Evolutionary conservation across 495 filamentous ascomycete genomes (phyloP).

Genomic region (Rhypophila decipiens): DNA sequence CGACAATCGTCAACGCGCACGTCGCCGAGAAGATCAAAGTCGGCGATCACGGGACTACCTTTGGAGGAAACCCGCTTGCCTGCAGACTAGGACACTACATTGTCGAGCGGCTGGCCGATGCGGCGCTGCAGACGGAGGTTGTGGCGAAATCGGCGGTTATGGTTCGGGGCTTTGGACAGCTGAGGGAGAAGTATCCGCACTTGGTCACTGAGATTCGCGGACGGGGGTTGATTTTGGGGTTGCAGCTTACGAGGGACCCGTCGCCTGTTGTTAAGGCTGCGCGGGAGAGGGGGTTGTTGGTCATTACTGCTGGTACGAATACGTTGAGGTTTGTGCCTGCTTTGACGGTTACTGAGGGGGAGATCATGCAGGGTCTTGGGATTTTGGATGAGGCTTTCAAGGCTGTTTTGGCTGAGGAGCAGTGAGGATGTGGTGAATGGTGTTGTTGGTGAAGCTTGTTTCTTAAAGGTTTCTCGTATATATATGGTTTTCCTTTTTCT

Average conservation of each 20-base stretch:
- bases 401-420: conserved; percentile 13
- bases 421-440: neutral
- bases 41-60: conserved; percentile 95
- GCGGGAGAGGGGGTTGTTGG: conserved; percentile 76
- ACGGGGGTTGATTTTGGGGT: conserved; percentile 73
- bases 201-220: conserved; percentile 75
- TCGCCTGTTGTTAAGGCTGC: conserved; percentile 71
- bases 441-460: neutral
- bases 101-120: conserved; percentile 62
- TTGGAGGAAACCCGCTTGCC: conserved; percentile 89
- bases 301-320: conserved; percentile 89
- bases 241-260: conserved; percentile 71
- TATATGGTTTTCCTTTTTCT: neutral
- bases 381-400: conserved; percentile 74
- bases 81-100: conserved; percentile 79
- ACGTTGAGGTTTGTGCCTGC: conserved; percentile 83
- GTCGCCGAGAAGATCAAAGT: conserved; percentile 80
- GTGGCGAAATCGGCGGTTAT: conserved; percentile 60
- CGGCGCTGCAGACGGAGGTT: conserved; percentile 58
- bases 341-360: conserved; percentile 64
- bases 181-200: conserved; percentile 63
- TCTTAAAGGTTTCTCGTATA: neutral
- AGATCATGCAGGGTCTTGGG: conserved; percentile 67
- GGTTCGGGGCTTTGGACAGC: conserved; percentile 50
- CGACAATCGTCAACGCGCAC: conserved; percentile 71